Evolutionary conservation across 257 asterid genomes (phyloP).

Genomic region (Solanum sejunctum): DNA sequence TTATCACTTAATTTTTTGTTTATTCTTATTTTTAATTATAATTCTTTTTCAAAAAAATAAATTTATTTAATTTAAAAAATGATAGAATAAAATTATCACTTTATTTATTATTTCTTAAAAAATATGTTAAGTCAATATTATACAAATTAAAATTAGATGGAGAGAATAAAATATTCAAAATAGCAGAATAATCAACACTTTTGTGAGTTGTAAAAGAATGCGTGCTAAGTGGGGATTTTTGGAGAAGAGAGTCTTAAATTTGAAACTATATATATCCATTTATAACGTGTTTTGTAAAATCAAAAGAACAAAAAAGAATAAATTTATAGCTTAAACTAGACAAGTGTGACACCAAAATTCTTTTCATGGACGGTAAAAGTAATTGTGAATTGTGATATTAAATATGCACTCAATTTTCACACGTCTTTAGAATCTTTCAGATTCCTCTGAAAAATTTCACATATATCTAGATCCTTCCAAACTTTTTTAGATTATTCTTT

Average conservation of each 20-base stretch:
- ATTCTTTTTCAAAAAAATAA: neutral
- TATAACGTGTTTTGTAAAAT: neutral
- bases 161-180: neutral
- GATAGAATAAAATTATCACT: neutral
- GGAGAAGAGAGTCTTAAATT: neutral
- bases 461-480: too few relatives aligned
- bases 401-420: too few relatives aligned
- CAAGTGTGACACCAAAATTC: neutral
- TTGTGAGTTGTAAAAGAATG: neutral
- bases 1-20: neutral
- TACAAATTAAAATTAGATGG: neutral
- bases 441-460: too few relatives aligned
- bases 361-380: neutral
- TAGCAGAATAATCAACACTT: neutral
- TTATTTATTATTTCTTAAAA: neutral
- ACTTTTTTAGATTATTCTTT: too few relatives aligned
- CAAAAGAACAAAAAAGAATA: neutral
- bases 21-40: neutral
- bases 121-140: neutral
- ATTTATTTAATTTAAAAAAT: neutral
- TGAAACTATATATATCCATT: neutral
- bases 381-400: neutral
- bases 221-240: neutral
- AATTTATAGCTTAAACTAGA: neutral
- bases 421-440: fast-evolving